These are phyloP conservation scores for Emergomyces africanus DNA, from an alignment of 2,329 filamentous ascomycete genomes.

Conservation along the genomic window DNA sequence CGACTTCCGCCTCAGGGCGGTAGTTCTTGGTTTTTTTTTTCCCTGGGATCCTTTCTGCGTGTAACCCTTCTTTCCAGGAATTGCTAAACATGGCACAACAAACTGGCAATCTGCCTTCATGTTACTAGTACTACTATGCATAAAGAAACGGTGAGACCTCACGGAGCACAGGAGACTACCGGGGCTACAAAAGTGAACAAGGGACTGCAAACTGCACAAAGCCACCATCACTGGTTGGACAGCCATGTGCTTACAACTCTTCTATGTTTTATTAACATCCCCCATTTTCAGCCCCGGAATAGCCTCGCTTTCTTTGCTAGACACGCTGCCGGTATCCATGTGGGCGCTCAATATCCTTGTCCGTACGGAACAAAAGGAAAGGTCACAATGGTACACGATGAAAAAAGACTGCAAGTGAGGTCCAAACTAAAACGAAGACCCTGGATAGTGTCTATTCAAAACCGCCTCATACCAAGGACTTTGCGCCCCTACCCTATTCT, in stretches of 20 bases:
- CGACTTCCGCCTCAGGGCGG: neutral
- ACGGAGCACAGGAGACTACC: neutral
- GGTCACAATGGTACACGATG: neutral
- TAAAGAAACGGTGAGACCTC: constrained; percentile 2
- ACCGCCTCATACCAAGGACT: neutral
- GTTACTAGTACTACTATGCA: neutral
- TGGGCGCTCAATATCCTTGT: neutral
- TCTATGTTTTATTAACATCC: neutral
- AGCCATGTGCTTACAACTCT: neutral
- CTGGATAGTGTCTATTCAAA: neutral
- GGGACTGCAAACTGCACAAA: neutral
- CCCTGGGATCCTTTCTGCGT: neutral
- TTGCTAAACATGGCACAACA: constrained; percentile 1
- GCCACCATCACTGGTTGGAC: neutral
- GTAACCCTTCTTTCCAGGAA: neutral
- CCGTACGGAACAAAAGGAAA: neutral
- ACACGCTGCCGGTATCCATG: neutral
- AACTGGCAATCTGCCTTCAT: no score
- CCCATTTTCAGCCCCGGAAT: neutral
- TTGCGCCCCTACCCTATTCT: neutral
- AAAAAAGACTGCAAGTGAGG: neutral
- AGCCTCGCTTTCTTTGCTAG: neutral
- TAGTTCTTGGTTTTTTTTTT: neutral
- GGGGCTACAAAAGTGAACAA: neutral
- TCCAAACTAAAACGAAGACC: neutral